Conservation (phyloP, 179 eudicot genomes). For the Beta lomatogona region DNA sequence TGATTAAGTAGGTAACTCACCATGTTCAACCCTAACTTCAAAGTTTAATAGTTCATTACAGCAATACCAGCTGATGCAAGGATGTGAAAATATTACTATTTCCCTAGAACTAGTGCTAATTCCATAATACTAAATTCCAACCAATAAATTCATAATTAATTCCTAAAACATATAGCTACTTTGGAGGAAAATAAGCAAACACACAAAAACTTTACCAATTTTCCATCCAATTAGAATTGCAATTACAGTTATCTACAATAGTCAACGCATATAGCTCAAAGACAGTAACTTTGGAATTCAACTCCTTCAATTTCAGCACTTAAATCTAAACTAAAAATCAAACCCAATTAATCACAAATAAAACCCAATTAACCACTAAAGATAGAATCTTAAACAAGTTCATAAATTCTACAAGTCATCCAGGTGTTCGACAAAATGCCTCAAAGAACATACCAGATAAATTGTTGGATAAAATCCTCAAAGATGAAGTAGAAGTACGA, state of each 20-base stretch:
- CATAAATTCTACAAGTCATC: neutral
- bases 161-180: neutral
- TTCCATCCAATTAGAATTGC: no score
- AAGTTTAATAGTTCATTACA: neutral
- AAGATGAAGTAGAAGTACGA: conserved; percentile 33
- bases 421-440: conserved; percentile 42
- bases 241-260: neutral
- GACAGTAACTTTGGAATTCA: conserved; percentile 10
- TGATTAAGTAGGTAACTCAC: neutral
- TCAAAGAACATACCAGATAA: conserved; percentile 52
- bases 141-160: no score
- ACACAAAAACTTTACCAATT: neutral
- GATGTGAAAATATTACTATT: no score
- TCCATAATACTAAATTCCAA: neutral
- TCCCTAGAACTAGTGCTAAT: no score
- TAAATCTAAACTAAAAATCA: neutral
- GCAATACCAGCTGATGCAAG: neutral
- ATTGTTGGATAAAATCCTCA: conserved; percentile 36
- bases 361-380: neutral
- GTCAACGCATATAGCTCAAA: conserved; percentile 1
- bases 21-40: neutral
- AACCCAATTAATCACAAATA: no score
- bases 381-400: neutral
- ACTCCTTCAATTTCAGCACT: neutral
- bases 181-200: neutral